phyloP scores from a whole-genome alignment of 352 stramenopile genomes.

The Lagenidium sp. region DNA sequence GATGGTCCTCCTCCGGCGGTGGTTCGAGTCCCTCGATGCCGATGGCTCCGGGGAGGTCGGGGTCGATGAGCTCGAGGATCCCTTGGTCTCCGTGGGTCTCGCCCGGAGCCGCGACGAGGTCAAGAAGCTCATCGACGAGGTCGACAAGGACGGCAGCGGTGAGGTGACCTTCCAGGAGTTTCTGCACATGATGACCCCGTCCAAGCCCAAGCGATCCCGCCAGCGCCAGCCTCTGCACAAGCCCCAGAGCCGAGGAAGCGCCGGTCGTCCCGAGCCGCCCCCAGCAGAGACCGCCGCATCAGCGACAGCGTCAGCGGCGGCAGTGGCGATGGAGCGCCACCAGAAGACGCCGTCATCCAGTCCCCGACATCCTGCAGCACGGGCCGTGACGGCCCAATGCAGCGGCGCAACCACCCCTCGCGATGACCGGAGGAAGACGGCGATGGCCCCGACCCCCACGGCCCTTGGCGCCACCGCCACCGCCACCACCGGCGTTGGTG shows the following conservation, averaged over 20 bases:
- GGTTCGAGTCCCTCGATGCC: constrained; percentile 85
- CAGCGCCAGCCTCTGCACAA: constrained; percentile 29
- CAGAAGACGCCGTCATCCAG: too few relatives aligned
- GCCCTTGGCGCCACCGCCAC: background rate
- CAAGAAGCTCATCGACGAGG: constrained; percentile 54
- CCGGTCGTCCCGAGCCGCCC: background rate
- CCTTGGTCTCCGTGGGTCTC: constrained; percentile 82
- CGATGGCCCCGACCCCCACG: background rate
- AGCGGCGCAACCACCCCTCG: too few relatives aligned
- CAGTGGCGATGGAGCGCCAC: too few relatives aligned
- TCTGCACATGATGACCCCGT: constrained; percentile 53
- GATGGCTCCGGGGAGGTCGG: constrained; percentile 76
- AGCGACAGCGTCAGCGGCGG: too few relatives aligned
- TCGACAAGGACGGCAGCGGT: constrained; percentile 52
- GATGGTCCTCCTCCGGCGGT: constrained; percentile 56
- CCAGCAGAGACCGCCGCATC: background rate
- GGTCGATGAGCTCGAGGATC: constrained; percentile 77
- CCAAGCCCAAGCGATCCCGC: constrained; percentile 27
- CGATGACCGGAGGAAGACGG: background rate
- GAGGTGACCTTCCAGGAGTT: constrained; percentile 74
- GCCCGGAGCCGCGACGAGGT: constrained; percentile 67
- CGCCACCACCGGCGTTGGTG: background rate
- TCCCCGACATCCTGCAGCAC: too few relatives aligned
- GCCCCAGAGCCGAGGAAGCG: constrained; percentile 20
- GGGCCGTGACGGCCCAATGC: background rate